Percentiles rank a stretch among this genome's conserved stretches.
These are phyloP conservation scores for Pichia occidentalis DNA, from an alignment of 805 yeast genomes.

Conservation along the genomic window DNA sequence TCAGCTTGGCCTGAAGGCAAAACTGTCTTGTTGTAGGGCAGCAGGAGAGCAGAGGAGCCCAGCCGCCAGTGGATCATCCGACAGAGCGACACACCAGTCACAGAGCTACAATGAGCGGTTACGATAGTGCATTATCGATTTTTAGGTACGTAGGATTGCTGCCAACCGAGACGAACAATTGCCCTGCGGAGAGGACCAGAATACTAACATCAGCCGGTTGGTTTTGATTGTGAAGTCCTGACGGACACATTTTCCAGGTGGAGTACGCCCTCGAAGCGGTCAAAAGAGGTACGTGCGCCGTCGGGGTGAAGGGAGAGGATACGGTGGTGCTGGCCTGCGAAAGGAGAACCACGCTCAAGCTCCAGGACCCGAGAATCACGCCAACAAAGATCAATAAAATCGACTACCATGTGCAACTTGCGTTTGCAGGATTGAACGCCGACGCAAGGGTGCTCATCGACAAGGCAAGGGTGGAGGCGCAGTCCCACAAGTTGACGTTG, in stretches of 20 bases:
- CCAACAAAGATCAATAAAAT: slow-evolving; percentile 90
- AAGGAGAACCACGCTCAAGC: slow-evolving; percentile 87
- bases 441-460: slow-evolving; percentile 94
- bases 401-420: slow-evolving; percentile 84
- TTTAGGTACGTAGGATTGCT: slow-evolving; percentile 61
- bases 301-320: slow-evolving; percentile 87
- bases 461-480: slow-evolving; percentile 95
- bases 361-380: slow-evolving; percentile 94
- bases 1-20: too few relatives aligned
- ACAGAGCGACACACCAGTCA: background rate
- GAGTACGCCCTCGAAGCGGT: slow-evolving; percentile 98
- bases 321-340: slow-evolving; percentile 95
- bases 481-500: slow-evolving; percentile 84
- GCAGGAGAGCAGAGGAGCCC: too few relatives aligned
- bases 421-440: slow-evolving; percentile 98
- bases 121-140: slow-evolving; percentile 97
- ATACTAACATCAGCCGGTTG: too few relatives aligned
- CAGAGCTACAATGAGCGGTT: slow-evolving; percentile 91
- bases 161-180: slow-evolving; percentile 30
- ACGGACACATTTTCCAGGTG: slow-evolving; percentile 98
- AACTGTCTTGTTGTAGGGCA: too few relatives aligned
- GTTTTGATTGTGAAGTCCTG: slow-evolving; percentile 65
- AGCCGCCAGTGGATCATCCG: too few relatives aligned
- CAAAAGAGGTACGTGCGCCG: slow-evolving; percentile 96
- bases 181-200: too few relatives aligned